Percentiles rank a stretch among this genome's conserved stretches.
Evolutionary conservation across 2,329 filamentous ascomycete species (phyloP).

Genomic region (Bisporella sp.): DNA sequence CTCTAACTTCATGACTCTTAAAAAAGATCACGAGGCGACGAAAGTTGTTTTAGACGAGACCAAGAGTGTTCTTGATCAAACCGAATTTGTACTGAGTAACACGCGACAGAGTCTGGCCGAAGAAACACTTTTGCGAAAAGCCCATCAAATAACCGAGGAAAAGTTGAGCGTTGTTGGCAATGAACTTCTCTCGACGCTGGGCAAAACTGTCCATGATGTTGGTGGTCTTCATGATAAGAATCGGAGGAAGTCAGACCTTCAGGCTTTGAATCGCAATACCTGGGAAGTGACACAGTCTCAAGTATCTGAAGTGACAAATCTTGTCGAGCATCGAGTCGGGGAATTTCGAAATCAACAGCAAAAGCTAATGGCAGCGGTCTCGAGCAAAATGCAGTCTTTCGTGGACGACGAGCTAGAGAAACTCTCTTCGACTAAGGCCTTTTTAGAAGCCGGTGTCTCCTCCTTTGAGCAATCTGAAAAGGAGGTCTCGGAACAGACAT

Average conservation of each 20-base stretch:
- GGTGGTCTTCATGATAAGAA: constrained; percentile 80
- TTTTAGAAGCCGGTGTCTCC: constrained; percentile 62
- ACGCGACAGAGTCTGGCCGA: constrained; percentile 72
- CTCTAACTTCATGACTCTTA: constrained; percentile 78
- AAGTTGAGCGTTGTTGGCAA: constrained; percentile 67
- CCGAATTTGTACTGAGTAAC: constrained; percentile 72
- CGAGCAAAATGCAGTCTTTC: constrained; percentile 67
- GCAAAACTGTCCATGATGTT: constrained; percentile 73
- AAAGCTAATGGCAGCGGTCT: constrained; percentile 59
- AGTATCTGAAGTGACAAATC: constrained; percentile 67
- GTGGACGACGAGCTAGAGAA: constrained; percentile 68
- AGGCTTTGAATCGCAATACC: constrained; percentile 67
- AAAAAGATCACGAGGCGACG: constrained; percentile 81
- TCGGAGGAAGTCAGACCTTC: constrained; percentile 75
- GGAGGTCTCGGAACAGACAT: constrained; percentile 61
- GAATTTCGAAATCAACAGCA: constrained; percentile 68
- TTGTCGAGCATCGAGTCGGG: constrained; percentile 70
- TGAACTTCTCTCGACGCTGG: constrained; percentile 70
- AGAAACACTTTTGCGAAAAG: constrained; percentile 72
- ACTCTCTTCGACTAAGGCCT: constrained; percentile 60
- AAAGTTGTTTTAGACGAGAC: constrained; percentile 69
- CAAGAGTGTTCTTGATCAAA: constrained; percentile 76
- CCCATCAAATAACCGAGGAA: constrained; percentile 79
- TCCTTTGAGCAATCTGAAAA: constrained; percentile 62
- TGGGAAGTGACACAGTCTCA: constrained; percentile 74